phyloP scores from a whole-genome alignment of 2,329 filamentous ascomycete species.

The Graphiopsis chlorocephala region DNA sequence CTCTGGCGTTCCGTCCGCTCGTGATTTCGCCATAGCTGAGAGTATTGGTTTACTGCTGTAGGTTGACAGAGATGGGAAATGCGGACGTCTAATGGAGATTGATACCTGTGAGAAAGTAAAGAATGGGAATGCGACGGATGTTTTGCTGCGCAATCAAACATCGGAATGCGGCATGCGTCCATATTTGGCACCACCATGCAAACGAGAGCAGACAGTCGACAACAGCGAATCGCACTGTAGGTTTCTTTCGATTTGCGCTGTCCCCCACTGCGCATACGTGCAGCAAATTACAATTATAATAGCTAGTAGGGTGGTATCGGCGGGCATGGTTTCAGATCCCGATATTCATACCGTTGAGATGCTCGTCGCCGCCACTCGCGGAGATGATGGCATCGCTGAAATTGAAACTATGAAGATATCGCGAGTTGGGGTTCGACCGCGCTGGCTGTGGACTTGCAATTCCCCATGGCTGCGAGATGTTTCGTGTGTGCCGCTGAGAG shows the following conservation, averaged over 20 bases:
- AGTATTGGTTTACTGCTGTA: background rate
- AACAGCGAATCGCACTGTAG: background rate
- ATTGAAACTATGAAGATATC: background rate
- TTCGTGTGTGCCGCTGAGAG: no score
- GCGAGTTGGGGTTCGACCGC: no score
- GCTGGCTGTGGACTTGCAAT: no score
- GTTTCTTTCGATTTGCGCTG: background rate
- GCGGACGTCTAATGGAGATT: background rate
- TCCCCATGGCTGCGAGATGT: no score
- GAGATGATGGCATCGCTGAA: background rate
- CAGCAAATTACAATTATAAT: background rate
- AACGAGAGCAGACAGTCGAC: background rate
- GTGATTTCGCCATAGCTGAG: conserved; percentile 11
- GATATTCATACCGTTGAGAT: background rate
- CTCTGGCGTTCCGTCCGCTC: conserved; percentile 1
- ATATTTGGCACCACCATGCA: background rate
- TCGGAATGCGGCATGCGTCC: conserved; percentile 9
- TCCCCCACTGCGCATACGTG: background rate
- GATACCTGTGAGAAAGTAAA: background rate
- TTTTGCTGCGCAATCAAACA: conserved; percentile 12
- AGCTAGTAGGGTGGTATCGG: background rate
- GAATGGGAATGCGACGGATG: background rate
- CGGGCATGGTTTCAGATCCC: background rate
- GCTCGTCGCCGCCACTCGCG: background rate
- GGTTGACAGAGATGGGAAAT: background rate